Conservation (phyloP, 1,284 basidiomycete species). For the Ustilago loliicola region DNA sequence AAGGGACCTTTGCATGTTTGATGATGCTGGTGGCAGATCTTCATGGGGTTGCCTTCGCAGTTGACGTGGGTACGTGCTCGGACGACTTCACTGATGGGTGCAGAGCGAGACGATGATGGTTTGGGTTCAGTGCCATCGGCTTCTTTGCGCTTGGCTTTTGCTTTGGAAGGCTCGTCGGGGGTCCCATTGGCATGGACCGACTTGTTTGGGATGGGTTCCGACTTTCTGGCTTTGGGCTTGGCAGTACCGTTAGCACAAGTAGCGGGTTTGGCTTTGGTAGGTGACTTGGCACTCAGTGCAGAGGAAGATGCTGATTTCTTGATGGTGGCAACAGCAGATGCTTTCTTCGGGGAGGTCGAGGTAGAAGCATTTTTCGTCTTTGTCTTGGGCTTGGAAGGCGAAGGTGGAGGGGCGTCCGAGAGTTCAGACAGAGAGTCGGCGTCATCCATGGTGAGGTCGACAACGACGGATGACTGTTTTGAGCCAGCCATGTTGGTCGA, state of each 20-base stretch:
- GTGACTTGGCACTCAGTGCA: slow-evolving; percentile 2
- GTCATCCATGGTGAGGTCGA: slow-evolving; percentile 39
- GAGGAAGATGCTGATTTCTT: slow-evolving; percentile 5
- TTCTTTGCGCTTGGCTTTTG: slow-evolving; percentile 20
- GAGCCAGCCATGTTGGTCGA: slow-evolving; percentile 11
- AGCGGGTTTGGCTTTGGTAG: not conserved
- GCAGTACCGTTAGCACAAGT: slow-evolving; percentile 12
- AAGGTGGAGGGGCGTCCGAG: slow-evolving; percentile 26
- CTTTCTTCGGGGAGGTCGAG: not conserved
- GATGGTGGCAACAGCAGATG: not conserved
- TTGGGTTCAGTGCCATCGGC: slow-evolving; percentile 3
- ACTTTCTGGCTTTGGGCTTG: slow-evolving; percentile 32
- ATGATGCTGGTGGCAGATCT: slow-evolving; percentile 51
- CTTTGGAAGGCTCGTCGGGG: slow-evolving; percentile 7
- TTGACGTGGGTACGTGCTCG: slow-evolving; percentile 48
- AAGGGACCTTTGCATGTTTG: slow-evolving; percentile 42
- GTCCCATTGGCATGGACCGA: not conserved
- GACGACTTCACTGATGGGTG: slow-evolving; percentile 30
- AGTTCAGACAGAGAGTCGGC: slow-evolving; percentile 41
- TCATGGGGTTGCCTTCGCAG: slow-evolving; percentile 15
- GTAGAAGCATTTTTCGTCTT: not conserved
- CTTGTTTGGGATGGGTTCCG: slow-evolving; percentile 16
- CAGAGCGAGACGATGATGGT: slow-evolving; percentile 15
- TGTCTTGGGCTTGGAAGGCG: slow-evolving; percentile 18
- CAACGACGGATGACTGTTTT: slow-evolving; percentile 13